Conservation (phyloP, 2,329 filamentous ascomycete genomes). For the Penicillium sp. region DNA sequence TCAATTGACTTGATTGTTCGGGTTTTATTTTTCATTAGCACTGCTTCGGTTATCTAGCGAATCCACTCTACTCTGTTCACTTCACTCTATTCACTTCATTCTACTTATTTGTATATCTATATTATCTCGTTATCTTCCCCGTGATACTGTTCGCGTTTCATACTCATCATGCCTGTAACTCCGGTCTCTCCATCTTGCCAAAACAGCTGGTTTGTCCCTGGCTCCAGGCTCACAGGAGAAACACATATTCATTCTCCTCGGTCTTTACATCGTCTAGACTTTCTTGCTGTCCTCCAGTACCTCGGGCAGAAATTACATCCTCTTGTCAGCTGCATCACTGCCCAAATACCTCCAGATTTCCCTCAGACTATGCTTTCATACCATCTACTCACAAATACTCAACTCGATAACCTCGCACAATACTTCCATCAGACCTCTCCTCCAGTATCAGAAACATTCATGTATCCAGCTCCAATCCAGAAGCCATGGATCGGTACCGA, state of each 20-base stretch:
- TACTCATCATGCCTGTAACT: neutral
- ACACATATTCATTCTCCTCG: neutral
- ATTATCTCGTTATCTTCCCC: neutral
- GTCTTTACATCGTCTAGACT: neutral
- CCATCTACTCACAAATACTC: constrained; percentile 41
- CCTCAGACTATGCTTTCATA: constrained; percentile 40
- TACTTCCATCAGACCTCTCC: constrained; percentile 47
- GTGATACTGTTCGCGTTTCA: neutral
- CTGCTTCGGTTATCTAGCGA: neutral
- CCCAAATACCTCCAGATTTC: constrained; percentile 39
- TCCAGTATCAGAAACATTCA: constrained; percentile 28
- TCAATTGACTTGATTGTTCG: neutral
- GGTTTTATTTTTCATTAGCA: neutral
- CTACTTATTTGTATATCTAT: neutral
- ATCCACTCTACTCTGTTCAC: neutral
- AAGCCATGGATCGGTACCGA: constrained; percentile 31
- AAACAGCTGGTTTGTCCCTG: neutral
- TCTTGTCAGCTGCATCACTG: constrained; percentile 39
- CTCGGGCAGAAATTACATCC: constrained; percentile 34
- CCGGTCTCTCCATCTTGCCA: neutral
- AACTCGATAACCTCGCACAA: constrained; percentile 44
- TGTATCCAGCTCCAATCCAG: constrained; percentile 35
- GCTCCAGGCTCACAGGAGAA: neutral
- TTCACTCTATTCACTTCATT: too few relatives aligned
- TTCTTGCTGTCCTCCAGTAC: constrained; percentile 25